Conservation (phyloP, 129 eudicot genomes). For the Saussurea involucrata region DNA sequence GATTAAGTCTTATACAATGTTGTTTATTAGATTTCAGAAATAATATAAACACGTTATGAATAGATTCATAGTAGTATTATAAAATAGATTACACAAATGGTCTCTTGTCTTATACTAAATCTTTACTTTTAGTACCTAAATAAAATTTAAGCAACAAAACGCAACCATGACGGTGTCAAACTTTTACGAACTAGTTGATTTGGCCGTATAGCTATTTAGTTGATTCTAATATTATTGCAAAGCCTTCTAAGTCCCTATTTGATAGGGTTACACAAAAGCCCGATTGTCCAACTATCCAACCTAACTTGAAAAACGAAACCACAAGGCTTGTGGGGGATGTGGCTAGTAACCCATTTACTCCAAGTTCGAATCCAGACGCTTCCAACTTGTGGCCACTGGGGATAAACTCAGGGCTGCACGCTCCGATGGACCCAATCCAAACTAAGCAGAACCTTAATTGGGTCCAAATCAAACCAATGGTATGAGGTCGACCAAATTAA, state of each 20-base stretch:
- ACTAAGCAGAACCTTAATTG: no score
- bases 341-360: no score
- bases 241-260: neutral
- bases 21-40: neutral
- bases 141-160: neutral
- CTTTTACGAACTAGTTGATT: neutral
- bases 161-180: neutral
- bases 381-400: no score
- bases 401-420: no score
- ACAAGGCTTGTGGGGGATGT: no score
- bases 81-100: neutral
- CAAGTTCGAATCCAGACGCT: no score
- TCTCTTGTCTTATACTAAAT: neutral
- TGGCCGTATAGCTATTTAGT: no score
- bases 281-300: neutral
- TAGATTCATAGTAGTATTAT: neutral
- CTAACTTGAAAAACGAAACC: no score
- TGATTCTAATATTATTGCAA: neutral
- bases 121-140: neutral
- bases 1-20: neutral
- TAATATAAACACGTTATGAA: neutral
- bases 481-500: no score
- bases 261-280: no score
- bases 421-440: no score
- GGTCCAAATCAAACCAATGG: neutral